Conservation (phyloP, 148 eudicot species). For the Salicornia ramosissima region DNA sequence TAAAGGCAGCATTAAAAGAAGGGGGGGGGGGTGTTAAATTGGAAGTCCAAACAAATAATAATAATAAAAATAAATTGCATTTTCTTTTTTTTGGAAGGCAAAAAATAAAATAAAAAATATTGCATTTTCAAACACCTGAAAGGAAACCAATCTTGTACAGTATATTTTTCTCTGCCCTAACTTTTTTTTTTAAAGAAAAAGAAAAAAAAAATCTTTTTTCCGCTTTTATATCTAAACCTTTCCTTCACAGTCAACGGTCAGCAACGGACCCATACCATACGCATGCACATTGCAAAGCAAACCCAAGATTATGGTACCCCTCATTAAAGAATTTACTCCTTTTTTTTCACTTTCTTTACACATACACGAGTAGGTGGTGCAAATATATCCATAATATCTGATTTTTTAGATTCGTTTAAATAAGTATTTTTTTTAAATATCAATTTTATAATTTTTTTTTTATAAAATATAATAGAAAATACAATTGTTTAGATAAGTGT, state of each 20-base stretch:
- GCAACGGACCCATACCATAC: slow-evolving; percentile 16
- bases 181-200: neutral
- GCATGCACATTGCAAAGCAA: slow-evolving; percentile 33
- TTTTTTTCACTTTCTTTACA: neutral
- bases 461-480: too few species aligned
- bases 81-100: slow-evolving; percentile 5
- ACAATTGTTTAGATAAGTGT: too few species aligned
- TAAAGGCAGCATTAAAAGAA: slow-evolving; percentile 20
- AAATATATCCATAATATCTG: too few species aligned
- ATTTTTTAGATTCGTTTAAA: too few species aligned
- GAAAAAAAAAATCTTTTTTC: too few species aligned
- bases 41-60: neutral
- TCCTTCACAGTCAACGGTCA: slow-evolving; percentile 25
- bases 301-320: slow-evolving; percentile 7
- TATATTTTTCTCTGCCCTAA: neutral
- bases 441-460: too few species aligned
- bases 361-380: too few species aligned
- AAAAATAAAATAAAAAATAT: neutral
- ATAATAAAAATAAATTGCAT: slow-evolving; percentile 3
- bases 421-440: too few species aligned
- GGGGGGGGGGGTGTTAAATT: slow-evolving; percentile 5
- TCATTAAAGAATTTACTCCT: neutral
- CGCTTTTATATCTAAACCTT: neutral
- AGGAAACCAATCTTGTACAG: slow-evolving; percentile 1
- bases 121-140: slow-evolving; percentile 18